A percentile compares a stretch with the other conserved stretches of the same genome.
Conservation (phyloP, 2,329 filamentous ascomycete genomes). For the Fusarium annulatum region DNA sequence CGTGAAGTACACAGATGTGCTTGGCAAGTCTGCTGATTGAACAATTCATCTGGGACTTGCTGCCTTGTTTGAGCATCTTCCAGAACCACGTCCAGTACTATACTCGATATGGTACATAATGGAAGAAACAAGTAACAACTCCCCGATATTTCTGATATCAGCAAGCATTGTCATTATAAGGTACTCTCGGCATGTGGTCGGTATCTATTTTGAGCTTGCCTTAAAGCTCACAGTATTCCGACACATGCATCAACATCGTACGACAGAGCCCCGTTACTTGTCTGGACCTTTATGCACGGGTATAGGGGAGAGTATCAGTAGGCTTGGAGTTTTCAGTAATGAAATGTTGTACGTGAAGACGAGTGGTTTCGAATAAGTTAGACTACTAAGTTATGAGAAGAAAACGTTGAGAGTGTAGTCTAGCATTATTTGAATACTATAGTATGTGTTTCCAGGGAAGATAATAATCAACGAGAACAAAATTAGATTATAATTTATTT, state of each 20-base stretch:
- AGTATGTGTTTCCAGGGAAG: neutral
- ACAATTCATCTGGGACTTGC: neutral
- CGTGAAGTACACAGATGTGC: neutral
- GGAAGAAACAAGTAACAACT: neutral
- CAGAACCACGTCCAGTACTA: neutral
- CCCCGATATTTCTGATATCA: neutral
- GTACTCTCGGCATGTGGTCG: neutral
- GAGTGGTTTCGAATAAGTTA: neutral
- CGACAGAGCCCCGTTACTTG: neutral
- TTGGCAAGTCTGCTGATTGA: neutral
- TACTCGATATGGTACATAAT: neutral
- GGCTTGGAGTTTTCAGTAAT: neutral
- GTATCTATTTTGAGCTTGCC: neutral
- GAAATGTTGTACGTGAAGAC: too few species aligned
- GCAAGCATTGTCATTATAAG: neutral
- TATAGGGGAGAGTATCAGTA: neutral
- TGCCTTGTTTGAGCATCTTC: neutral
- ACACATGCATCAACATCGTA: neutral
- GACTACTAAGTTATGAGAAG: neutral
- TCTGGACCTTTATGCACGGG: neutral
- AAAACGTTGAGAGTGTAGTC: neutral
- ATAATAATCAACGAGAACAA: neutral
- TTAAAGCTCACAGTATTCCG: neutral
- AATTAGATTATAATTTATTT: neutral
- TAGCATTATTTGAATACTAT: rapidly evolving